Percentiles rank a stretch among this genome's conserved stretches.
Conservation (phyloP, 345 rosid species). For the Viola odorata region DNA sequence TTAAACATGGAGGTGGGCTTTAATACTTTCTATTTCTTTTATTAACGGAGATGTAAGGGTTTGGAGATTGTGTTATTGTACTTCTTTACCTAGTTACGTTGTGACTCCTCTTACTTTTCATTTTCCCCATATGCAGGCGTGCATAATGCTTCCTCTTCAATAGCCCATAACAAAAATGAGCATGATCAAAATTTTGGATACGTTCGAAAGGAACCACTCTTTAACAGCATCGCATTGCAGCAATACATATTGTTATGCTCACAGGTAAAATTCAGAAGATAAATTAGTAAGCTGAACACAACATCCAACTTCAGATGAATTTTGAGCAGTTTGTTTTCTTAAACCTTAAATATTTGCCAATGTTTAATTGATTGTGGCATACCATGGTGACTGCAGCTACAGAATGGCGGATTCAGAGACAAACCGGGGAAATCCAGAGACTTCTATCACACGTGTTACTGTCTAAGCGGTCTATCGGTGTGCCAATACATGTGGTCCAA, state of each 20-base stretch:
- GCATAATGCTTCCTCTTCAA: slow-evolving; percentile 19
- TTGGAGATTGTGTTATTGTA: background rate
- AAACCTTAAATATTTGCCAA: background rate
- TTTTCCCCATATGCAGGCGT: slow-evolving; percentile 19
- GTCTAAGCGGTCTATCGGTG: slow-evolving; percentile 77
- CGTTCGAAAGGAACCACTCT: slow-evolving; percentile 44
- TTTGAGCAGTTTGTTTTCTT: background rate
- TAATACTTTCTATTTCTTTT: background rate
- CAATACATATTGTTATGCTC: slow-evolving; percentile 75
- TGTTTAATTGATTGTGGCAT: background rate
- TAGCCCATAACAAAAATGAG: slow-evolving; percentile 17
- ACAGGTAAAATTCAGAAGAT: slow-evolving; percentile 42
- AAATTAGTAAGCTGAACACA: background rate
- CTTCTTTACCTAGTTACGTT: background rate
- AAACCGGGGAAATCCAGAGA: slow-evolving; percentile 74
- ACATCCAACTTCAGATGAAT: background rate
- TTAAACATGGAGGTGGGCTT: slow-evolving; percentile 34
- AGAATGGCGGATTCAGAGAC: slow-evolving; percentile 78
- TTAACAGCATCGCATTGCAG: slow-evolving; percentile 74
- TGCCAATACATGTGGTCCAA: slow-evolving; percentile 61
- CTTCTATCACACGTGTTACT: slow-evolving; percentile 90
- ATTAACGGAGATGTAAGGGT: background rate
- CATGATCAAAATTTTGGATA: slow-evolving; percentile 10
- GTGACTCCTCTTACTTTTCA: background rate
- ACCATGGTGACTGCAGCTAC: slow-evolving; percentile 35